Evolutionary conservation across 1,139 yeast genomes (phyloP), one percentile per base, ranked within the genome.

Genomic region (Protomyces gravidus): DNA sequence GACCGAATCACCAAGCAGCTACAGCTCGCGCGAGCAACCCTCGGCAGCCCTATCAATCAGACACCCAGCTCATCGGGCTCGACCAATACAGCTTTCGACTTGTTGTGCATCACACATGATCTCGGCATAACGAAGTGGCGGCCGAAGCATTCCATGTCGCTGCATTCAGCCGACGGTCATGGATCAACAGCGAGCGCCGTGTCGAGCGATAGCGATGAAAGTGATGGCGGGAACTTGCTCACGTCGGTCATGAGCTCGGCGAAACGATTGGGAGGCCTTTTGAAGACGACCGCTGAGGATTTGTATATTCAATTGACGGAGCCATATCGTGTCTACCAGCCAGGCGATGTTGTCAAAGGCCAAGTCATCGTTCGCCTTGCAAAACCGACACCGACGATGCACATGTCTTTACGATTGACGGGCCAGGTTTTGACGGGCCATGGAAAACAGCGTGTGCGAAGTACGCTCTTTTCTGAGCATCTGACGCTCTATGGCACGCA

Each of bases 281-380:
- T 36, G 21, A 36, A 36, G 21, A 17, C 42, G 2, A n/a, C 42
- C 9, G 26, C 39, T 26, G 63, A 80, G 58, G 89, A 85, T 65
- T 85, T 87, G 70, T 85, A 81, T 70, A 81, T 88, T 49, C 78
- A 77, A 55, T 73, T 88, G 60, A 85, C 83, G 65, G 83, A 84
- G 62, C 92, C 95, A 1, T 95, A 86, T 70, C 79, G 80, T 67
- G 74, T 79, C 21, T 84, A 82, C 77, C 71, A 75, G 15, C 89
- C 89, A 0, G 88, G 89, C 13, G 87, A 84, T 62, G 80, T 80
- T 65, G 79, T 85, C n/a, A 27, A 65, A 15, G 76, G 76, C 49
- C 66, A 65, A 55, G 73, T 72, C 32, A 69, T 72, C 27, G 63
- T 73, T 45, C 67, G 67, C 32, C 61, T 71, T 32, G 64, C 67